Conservation (phyloP, 1,284 basidiomycete species). For the Rugosomyces carneus region DNA sequence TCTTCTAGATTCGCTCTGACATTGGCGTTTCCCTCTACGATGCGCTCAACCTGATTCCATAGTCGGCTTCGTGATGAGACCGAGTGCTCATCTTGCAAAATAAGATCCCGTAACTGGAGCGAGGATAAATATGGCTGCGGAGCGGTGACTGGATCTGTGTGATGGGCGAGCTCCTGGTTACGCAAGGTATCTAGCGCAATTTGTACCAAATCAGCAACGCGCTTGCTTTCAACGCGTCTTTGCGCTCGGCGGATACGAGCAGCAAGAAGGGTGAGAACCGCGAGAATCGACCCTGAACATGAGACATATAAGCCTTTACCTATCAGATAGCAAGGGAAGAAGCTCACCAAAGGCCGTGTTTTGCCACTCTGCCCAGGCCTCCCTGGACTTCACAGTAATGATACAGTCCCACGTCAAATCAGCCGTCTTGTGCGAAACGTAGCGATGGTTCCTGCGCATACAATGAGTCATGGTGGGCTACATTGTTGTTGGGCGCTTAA, state of each 20-base stretch:
- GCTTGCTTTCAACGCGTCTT: conserved; percentile 58
- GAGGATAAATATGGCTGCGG: conserved; percentile 83
- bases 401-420: conserved; percentile 70
- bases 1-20: conserved; percentile 87
- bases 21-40: conserved; percentile 94
- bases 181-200: conserved; percentile 77
- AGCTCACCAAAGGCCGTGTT: conserved; percentile 58
- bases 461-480: conserved; percentile 9
- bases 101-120: conserved; percentile 85
- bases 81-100: conserved; percentile 80
- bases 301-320: conserved; percentile 2
- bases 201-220: conserved; percentile 73
- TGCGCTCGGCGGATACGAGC: conserved; percentile 40
- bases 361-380: conserved; percentile 68
- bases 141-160: conserved; percentile 76
- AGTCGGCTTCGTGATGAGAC: conserved; percentile 61
- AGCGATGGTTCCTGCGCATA: conserved; percentile 57
- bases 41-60: conserved; percentile 82
- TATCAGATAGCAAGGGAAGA: neutral
- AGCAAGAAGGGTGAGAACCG: conserved; percentile 30
- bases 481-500: conserved; percentile 25
- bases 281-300: conserved; percentile 22
- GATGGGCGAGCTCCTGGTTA: conserved; percentile 82
- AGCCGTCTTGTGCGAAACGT: conserved; percentile 71
- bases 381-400: conserved; percentile 61